Base-by-base conservation (phyloP, 208 protist genomes). In the Acanthamoeba quina region DNA sequence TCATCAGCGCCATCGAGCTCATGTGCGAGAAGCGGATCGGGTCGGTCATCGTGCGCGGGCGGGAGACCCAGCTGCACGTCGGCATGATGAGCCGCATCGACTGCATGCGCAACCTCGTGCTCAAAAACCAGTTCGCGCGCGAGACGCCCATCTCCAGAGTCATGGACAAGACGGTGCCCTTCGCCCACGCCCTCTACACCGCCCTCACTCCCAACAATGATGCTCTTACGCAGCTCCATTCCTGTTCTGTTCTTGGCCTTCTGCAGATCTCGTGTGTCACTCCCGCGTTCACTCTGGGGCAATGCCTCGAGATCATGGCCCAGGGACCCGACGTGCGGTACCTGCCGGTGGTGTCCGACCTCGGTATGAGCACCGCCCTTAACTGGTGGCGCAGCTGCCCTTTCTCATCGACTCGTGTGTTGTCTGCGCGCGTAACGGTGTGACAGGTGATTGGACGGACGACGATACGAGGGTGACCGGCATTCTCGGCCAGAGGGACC, bases 21-120 rank as follows among this genome's bases (percentile, higher is more conserved):
- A 83, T 83, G 74, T 83, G 74, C 24, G 41, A 83, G 4, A 83
- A 83, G 37, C 5, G 24, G 19, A 58, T 83, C 74, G 74, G 74
- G 1, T 83, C 74, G 37, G 74, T 83, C 41, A 56, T 83, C 29
- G 74, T 83, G 41, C 74, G 74, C 37, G 74, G 74, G 0, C 19
- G 41, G 41, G 74, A 83, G 44, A 83, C 74, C 7, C 74, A 83
- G 74, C 74, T 83, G 6, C 74, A 83, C 74, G 74, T 83, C 10
- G 74, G 74, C 74, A 83, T 83, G n/a, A 83, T 83, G 74, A 83
- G 74, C 47, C 74, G 74, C 24, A 58, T 83, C 29, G 74, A 83
- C 47, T 83, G 74, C 47, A 83, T 83, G 74, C 47, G 34, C 41
- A 83, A 83, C 47, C 34, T 83, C 10, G 74, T 83, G 5, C 47